Percentiles rank a stretch among this genome's conserved stretches.
Conservation (phyloP, 495 filamentous ascomycete genomes). For the Friedmanniomyces simplex region DNA sequence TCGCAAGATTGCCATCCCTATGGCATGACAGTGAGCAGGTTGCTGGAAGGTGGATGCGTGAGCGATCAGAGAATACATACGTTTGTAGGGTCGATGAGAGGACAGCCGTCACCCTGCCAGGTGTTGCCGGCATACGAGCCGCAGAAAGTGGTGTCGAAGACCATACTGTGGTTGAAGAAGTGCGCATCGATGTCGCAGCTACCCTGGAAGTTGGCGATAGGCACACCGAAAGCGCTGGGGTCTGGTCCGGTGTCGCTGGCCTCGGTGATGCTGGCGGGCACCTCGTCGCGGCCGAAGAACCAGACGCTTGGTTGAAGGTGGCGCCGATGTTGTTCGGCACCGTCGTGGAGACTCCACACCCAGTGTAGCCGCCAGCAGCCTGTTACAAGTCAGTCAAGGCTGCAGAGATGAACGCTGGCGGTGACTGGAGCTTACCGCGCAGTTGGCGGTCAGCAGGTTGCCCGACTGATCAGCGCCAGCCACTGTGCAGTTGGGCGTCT, state of each 20-base stretch:
- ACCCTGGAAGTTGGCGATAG: constrained; percentile 53
- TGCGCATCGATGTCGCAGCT: constrained; percentile 52
- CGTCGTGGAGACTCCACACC: constrained; percentile 4
- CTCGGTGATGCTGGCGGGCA: constrained; percentile 47
- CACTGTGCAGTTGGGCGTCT: constrained; percentile 48
- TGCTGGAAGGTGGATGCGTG: not conserved
- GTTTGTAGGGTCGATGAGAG: not conserved
- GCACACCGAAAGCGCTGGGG: constrained; percentile 43
- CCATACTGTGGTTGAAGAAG: constrained; percentile 64
- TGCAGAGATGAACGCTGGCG: not conserved
- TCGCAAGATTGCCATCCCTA: constrained; percentile 23
- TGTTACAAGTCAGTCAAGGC: not conserved
- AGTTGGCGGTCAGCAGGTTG: constrained; percentile 41
- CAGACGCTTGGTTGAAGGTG: constrained; percentile 58
- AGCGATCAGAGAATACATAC: not conserved
- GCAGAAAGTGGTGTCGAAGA: constrained; percentile 81
- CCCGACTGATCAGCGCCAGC: constrained; percentile 41
- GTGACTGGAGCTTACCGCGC: constrained; percentile 38
- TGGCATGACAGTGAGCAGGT: not conserved
- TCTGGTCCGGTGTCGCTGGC: constrained; percentile 43
- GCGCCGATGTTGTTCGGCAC: constrained; percentile 46
- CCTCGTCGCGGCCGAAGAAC: constrained; percentile 60
- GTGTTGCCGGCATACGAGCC: constrained; percentile 71
- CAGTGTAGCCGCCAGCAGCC: constrained; percentile 2
- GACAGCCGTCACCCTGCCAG: not conserved